Evolutionary conservation across 2,329 filamentous ascomycete genomes (phyloP), one percentile per base, ranked within the genome.

Genomic region (Arthroderma uncinatum): DNA sequence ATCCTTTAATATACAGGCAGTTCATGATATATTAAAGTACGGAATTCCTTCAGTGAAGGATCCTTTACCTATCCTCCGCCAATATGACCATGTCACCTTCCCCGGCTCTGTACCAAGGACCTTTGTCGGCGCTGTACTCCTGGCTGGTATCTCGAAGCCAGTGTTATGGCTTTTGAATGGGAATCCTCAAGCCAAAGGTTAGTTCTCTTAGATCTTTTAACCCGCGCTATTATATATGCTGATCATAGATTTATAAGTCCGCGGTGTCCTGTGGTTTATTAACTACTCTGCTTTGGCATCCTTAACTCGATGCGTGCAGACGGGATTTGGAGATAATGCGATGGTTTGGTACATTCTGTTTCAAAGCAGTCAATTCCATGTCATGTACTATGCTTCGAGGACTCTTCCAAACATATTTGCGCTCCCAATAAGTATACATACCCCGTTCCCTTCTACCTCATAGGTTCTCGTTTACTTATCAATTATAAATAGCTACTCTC

Each of bases 351-450:
- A 87, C 74, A 73, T 86, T 2, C 60, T 88, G 39, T 78, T 97
- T 56, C 86, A 90, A 67, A 81, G 82, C 1, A 85, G 83, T 70
- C 92, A 97, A 71, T 98, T 98, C 67, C 93, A 98, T 73, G 75
- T 95, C 60, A 79, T 93, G 60, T 98, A 89, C 72, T 98, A 98
- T 75, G 86, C 91, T 12, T 93, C 90, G 14, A 80, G 93, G 60
- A 93, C 90, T 1, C 74, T 98, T 62, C 93, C 93, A 1, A 98
- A 98, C 70, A 95, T 94, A 86, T 95, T 96, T 73, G 91, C 93
- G 19, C 93, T 97, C 74, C 82, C 83, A 8, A 74, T 96, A 58
- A 89, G 86, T 92, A 76, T 72, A 84, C 78, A 36, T 37, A 25
- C 4, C 23, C 28, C 28, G 19, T 33, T 23, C 53, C 28, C 16